phyloP scores from a whole-genome alignment of 768 basidiomycete species.

The Coprinopsis strossmayeri region DNA sequence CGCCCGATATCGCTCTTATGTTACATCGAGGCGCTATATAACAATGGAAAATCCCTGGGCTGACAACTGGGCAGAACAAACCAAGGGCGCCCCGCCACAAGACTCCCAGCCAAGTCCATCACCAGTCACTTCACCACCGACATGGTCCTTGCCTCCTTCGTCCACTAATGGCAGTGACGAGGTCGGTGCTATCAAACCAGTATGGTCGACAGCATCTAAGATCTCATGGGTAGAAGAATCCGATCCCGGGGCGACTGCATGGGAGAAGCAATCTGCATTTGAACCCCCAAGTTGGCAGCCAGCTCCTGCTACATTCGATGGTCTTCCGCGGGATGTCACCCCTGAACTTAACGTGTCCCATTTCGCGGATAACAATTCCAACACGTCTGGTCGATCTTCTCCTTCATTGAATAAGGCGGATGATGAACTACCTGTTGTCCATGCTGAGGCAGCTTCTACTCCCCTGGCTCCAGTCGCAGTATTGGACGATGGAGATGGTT shows the following conservation, averaged over 20 bases:
- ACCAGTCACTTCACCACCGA: not conserved
- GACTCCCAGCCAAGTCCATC: constrained; percentile 1
- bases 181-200: not conserved
- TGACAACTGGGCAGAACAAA: constrained; percentile 55
- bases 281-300: not conserved
- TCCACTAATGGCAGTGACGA: not conserved
- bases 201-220: not conserved
- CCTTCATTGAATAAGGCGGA: not conserved
- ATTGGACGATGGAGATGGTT: constrained; percentile 44
- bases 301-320: not conserved
- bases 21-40: not conserved
- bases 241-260: constrained; percentile 5
- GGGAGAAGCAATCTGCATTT: not conserved
- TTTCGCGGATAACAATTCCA: not conserved
- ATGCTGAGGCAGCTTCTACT: too few species aligned
- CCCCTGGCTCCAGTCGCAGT: constrained; percentile 7
- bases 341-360: not conserved
- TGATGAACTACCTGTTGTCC: too few species aligned
- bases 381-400: not conserved
- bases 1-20: not conserved
- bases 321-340: not conserved
- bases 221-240: not conserved
- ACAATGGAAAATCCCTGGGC: constrained; percentile 75
- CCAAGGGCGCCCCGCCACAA: not conserved
- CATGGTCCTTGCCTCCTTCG: constrained; percentile 12